phyloP scores from a whole-genome alignment of 1,139 yeast genomes.

The Pichia sp. region DNA sequence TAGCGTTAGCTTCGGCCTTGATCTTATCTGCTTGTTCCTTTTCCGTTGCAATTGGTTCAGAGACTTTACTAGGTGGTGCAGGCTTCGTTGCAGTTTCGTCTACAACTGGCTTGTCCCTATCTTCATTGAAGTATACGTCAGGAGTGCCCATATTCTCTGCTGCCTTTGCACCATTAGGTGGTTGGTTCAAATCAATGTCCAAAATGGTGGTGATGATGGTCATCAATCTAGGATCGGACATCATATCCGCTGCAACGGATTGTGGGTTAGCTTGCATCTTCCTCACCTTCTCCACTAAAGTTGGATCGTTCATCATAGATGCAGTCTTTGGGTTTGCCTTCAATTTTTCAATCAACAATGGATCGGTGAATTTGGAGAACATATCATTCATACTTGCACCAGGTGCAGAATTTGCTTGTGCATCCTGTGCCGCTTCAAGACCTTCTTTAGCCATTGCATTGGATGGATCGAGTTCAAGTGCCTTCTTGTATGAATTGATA shows the following conservation, averaged over 20 bases:
- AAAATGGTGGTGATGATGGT: conserved; percentile 78
- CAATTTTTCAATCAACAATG: conserved; percentile 67
- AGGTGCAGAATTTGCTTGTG: conserved; percentile 22
- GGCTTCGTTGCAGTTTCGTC: conserved; percentile 13
- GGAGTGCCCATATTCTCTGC: conserved; percentile 11
- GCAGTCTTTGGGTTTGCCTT: conserved; percentile 82
- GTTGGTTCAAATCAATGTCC: conserved; percentile 64
- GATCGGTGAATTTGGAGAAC: conserved; percentile 53
- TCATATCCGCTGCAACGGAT: conserved; percentile 55
- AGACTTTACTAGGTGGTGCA: conserved; percentile 11
- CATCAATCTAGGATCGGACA: conserved; percentile 82
- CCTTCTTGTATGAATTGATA: conserved; percentile 64
- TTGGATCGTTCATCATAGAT: conserved; percentile 82
- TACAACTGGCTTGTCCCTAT: conserved; percentile 14
- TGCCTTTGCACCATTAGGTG: conserved; percentile 28
- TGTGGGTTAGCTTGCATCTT: conserved; percentile 68
- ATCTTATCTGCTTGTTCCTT: conserved; percentile 64
- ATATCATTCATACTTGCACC: conserved; percentile 65
- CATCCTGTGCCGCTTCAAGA: conserved; percentile 54
- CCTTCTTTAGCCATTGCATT: conserved; percentile 91
- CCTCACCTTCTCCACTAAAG: conserved; percentile 64
- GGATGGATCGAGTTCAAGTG: conserved; percentile 71
- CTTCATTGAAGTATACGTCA: conserved; percentile 25
- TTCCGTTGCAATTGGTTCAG: conserved; percentile 14
- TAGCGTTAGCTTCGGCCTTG: conserved; percentile 79